A percentile compares a stretch with the other conserved stretches of the same genome.
These are phyloP conservation scores for Quercus parvula DNA, from an alignment of 306 rosid species.

Conservation along the genomic window DNA sequence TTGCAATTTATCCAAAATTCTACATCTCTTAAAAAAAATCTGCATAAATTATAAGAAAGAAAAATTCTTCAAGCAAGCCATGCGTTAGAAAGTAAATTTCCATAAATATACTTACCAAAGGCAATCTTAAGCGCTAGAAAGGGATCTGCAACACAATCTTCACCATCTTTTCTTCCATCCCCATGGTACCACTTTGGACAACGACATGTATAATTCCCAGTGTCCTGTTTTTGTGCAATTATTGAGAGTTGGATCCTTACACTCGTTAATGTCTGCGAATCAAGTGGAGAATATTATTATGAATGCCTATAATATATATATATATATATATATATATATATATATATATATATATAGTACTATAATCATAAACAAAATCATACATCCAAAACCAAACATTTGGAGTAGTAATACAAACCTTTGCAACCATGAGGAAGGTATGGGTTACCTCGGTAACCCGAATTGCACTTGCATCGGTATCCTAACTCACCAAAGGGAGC, in stretches of 20 bases:
- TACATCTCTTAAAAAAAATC: too few species aligned
- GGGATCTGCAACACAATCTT: background rate
- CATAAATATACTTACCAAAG: background rate
- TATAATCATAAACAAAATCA: too few species aligned
- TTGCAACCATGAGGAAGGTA: too few species aligned
- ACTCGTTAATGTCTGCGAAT: background rate
- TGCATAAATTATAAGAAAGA: too few species aligned
- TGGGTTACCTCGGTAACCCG: constrained; percentile 17
- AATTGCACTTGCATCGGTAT: constrained; percentile 21
- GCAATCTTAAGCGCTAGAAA: background rate
- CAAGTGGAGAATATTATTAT: background rate
- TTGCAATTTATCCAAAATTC: too few species aligned
- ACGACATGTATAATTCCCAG: too few species aligned
- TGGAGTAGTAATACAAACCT: too few species aligned
- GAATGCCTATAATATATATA: background rate
- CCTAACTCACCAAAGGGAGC: constrained; percentile 1
- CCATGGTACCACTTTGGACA: background rate
- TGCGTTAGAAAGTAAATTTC: too few species aligned
- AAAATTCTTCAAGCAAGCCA: too few species aligned
- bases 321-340: too few species aligned
- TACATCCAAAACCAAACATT: too few species aligned
- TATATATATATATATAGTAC: background rate
- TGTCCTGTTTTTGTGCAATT: background rate
- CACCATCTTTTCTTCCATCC: background rate
- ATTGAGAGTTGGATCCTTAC: background rate